Evolutionary conservation across 2,329 filamentous ascomycete genomes (phyloP), one percentile per base, ranked within the genome.

Genomic region (Calonectria naviculata): DNA sequence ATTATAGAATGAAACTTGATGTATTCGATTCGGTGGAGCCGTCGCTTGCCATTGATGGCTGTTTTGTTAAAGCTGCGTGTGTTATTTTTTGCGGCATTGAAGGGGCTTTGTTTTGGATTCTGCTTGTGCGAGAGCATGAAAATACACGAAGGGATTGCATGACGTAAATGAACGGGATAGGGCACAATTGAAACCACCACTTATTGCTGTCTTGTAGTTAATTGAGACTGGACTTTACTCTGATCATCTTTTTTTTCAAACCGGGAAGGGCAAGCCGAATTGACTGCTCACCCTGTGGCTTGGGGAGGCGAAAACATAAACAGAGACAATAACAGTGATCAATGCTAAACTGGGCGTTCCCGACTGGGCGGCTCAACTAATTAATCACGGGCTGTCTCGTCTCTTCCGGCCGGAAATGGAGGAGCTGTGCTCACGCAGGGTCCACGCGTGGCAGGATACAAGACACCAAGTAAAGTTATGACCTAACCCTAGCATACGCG

Each of bases 1-100:
- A 49, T 49, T 44, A 47, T 58, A 54, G 52, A 58, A 24, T 69
- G 41, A 70, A 42, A 56, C 64, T 36, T 44, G 31, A 21, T 46
- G 64, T 52, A 61, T 28, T 42, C 54, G 54, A 42, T 24, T 52
- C 19, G 21, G 29, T 61, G 42, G 44, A 38, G 56, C 65, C 21
- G 26, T 31, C 13, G 29, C 36, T 34, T 41, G 46, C 44, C 36
- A 49, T 28, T 41, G 34, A 49, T n/a, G 44, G 52, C n/a, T n/a
- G n/a, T n/a, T 21, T 34, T 54, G 36, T 36, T 36, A 66, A 44
- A 36, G 65, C 42, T 34, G 28, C 28, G 56, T 42, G 36, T 42
- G 26, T n/a, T 36, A 31, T 65, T 56, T 24, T 34, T 61, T 52
- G 56, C 34, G 65, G 38, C 42, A 52, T 67, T 61, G 42, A 31